These are phyloP conservation scores for Pestalotiopsis fici DNA, from an alignment of 2,329 filamentous ascomycete species.

Conservation along the genomic window DNA sequence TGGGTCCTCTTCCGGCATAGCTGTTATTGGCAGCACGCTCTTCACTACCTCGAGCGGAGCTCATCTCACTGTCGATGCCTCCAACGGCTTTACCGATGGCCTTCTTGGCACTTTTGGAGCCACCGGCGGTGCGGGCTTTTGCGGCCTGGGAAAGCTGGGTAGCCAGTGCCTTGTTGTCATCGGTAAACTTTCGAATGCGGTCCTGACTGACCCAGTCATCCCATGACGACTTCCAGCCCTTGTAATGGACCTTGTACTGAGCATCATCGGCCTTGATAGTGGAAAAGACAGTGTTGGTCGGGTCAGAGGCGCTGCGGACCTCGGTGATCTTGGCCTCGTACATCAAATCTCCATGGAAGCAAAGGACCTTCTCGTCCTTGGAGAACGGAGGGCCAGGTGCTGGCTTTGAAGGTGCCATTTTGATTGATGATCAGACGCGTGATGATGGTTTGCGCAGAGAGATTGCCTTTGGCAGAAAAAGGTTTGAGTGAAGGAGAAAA, in stretches of 20 bases:
- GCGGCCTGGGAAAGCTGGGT: constrained; percentile 65
- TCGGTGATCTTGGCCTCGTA: constrained; percentile 98
- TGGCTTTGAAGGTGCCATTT: constrained; percentile 42
- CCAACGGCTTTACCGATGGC: constrained; percentile 43
- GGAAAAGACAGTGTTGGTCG: constrained; percentile 57
- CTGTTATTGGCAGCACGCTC: constrained; percentile 67
- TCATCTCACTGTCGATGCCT: constrained; percentile 55
- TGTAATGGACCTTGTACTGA: constrained; percentile 95
- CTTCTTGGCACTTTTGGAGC: constrained; percentile 47
- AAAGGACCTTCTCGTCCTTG: constrained; percentile 93
- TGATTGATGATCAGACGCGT: not conserved
- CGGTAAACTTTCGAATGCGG: constrained; percentile 88
- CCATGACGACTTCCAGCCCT: constrained; percentile 99
- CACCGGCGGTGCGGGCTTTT: constrained; percentile 22
- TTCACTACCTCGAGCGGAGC: constrained; percentile 73
- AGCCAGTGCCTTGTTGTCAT: constrained; percentile 92
- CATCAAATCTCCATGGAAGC: constrained; percentile 95
- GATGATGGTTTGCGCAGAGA: not conserved
- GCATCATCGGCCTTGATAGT: constrained; percentile 68
- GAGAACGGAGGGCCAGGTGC: constrained; percentile 48
- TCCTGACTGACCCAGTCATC: constrained; percentile 98
- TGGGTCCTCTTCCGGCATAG: constrained; percentile 66
- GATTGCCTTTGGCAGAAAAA: not conserved
- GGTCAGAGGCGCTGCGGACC: constrained; percentile 42
- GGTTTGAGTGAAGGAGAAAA: not conserved